phyloP scores from a whole-genome alignment of 495 filamentous ascomycete species.

The Xylaria sp. region DNA sequence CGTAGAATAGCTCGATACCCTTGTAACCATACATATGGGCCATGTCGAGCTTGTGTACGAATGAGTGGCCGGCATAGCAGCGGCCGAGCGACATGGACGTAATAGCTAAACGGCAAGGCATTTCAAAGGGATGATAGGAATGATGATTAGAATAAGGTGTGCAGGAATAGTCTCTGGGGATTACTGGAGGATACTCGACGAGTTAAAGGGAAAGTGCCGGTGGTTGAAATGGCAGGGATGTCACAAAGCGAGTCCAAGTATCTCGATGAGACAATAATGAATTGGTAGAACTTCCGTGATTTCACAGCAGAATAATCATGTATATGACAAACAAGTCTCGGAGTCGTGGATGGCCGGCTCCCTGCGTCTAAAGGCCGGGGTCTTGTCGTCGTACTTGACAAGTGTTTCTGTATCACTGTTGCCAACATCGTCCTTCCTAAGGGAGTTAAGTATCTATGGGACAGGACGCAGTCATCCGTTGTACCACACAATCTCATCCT shows the following conservation, averaged over 20 bases:
- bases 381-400: slow-evolving; percentile 18
- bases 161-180: not conserved
- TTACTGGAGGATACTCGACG: not conserved
- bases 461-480: slow-evolving; percentile 9
- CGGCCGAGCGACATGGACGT: slow-evolving; percentile 79
- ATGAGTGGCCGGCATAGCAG: slow-evolving; percentile 58
- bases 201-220: not conserved
- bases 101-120: slow-evolving; percentile 59
- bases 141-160: not conserved
- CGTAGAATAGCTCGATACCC: slow-evolving; percentile 81
- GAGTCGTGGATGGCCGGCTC: slow-evolving; percentile 27
- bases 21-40: slow-evolving; percentile 69
- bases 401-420: not conserved
- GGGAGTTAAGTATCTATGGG: slow-evolving; percentile 6
- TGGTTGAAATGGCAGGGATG: not conserved
- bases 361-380: slow-evolving; percentile 32
- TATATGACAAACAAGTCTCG: slow-evolving; percentile 21
- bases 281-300: not conserved
- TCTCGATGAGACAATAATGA: not conserved
- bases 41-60: slow-evolving; percentile 69
- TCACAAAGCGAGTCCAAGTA: slow-evolving; percentile 4
- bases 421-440: not conserved
- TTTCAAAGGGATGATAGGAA: slow-evolving; percentile 25
- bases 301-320: not conserved
- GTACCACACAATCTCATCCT: not conserved